phyloP scores from a whole-genome alignment of 2,329 filamentous ascomycete species.

The Zymoseptoria pseudotritici region DNA sequence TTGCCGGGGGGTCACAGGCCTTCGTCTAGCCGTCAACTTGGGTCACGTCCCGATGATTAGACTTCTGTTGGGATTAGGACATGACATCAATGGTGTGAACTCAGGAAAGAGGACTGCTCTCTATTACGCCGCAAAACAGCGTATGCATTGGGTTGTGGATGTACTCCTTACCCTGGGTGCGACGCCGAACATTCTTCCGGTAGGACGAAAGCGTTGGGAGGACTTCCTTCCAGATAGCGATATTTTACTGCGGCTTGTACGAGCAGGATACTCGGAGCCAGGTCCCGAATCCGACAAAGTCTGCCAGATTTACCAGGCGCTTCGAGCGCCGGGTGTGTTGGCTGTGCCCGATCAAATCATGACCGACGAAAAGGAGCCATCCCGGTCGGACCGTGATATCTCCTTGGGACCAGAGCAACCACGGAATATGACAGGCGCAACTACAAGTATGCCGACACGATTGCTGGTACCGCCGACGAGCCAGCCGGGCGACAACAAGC shows the following conservation, averaged over 20 bases:
- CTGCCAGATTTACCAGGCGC: not conserved
- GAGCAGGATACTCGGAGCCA: not conserved
- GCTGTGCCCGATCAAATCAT: no score
- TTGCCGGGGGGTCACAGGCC: not conserved
- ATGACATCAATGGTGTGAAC: not conserved
- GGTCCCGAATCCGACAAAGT: not conserved
- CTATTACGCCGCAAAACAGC: not conserved
- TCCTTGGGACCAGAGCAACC: no score
- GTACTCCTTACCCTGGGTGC: constrained; percentile 53
- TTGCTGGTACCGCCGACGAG: no score
- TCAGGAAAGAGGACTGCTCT: not conserved
- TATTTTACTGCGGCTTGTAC: not conserved
- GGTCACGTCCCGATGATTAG: not conserved
- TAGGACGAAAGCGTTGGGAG: not conserved
- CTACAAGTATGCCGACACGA: no score
- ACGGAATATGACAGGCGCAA: no score
- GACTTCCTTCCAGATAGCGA: not conserved
- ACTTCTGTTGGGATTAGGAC: not conserved
- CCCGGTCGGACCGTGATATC: no score
- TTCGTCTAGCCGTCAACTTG: not conserved
- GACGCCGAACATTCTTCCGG: constrained; percentile 46
- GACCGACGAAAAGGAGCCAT: no score
- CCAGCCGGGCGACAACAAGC: no score
- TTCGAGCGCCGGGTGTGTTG: not conserved
- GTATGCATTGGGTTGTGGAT: constrained; percentile 35